Conservation (phyloP, 768 basidiomycete species). For the Chalciporus piperatus region DNA sequence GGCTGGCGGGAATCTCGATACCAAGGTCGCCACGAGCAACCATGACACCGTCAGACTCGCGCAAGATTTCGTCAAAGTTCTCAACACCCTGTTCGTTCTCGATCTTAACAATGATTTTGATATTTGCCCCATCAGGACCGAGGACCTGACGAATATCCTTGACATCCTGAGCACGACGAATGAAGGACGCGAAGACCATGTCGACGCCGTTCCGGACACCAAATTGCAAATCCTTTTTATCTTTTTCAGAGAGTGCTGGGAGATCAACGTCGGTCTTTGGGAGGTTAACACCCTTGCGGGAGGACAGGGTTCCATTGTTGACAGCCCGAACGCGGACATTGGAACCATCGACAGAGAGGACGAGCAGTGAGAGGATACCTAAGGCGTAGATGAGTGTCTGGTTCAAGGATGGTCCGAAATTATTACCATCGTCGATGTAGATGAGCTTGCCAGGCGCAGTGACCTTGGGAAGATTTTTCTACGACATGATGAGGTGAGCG, state of each 20-base stretch:
- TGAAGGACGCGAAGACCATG: slow-evolving; percentile 99
- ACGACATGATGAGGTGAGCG: slow-evolving; percentile 4
- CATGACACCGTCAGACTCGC: slow-evolving; percentile 97
- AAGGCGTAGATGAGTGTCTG: background rate
- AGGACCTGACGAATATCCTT: slow-evolving; percentile 89
- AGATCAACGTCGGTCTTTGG: slow-evolving; percentile 98
- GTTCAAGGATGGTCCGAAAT: background rate
- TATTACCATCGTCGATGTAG: slow-evolving; percentile 91
- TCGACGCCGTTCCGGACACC: slow-evolving; percentile 98
- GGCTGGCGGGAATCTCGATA: slow-evolving; percentile 99
- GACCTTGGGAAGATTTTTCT: slow-evolving; percentile 93
- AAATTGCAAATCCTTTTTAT: slow-evolving; percentile 91
- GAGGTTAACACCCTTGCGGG: slow-evolving; percentile 98
- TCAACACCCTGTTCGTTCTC: slow-evolving; percentile 99
- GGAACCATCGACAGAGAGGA: slow-evolving; percentile 80
- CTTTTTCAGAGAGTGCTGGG: slow-evolving; percentile 95
- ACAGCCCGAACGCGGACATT: slow-evolving; percentile 81
- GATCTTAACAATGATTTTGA: slow-evolving; percentile 99
- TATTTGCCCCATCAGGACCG: slow-evolving; percentile 90
- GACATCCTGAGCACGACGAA: slow-evolving; percentile 93
- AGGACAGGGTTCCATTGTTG: slow-evolving; percentile 91
- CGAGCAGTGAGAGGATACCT: slow-evolving; percentile 89
- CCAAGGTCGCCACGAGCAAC: slow-evolving; percentile 99
- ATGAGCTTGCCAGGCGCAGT: slow-evolving; percentile 96
- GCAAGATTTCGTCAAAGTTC: slow-evolving; percentile 98